These are phyloP conservation scores for Oryza rufipogon DNA, from an alignment of 176 grass and related monocot genomes.

Conservation along the genomic window DNA sequence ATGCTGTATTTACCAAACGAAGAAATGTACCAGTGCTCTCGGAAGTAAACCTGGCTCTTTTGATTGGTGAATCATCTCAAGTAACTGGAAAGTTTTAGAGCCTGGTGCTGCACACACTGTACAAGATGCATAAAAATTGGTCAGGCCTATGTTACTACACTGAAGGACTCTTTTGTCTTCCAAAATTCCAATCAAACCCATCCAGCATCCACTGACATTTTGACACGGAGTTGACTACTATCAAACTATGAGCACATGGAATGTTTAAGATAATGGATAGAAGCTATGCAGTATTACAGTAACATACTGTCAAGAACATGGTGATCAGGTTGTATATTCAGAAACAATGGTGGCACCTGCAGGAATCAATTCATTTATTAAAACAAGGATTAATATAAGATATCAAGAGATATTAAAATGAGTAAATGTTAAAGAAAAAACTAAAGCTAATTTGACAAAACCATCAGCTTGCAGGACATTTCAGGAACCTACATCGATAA, in stretches of 20 bases:
- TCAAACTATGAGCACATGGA: background rate
- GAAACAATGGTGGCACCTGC: constrained; percentile 87
- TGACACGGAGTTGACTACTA: background rate
- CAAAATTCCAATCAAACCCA: constrained; percentile 6
- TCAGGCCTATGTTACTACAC: background rate
- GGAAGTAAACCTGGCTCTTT: constrained; percentile 62
- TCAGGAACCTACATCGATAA: background rate
- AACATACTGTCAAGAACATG: constrained; percentile 91
- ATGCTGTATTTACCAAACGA: constrained; percentile 11
- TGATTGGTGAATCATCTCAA: constrained; percentile 90
- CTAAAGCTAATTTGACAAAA: background rate
- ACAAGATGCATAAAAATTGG: constrained; percentile 24
- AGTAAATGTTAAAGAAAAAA: no score
- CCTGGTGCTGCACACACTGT: constrained; percentile 97
- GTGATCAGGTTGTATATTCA: constrained; percentile 80
- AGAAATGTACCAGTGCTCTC: constrained; percentile 63
- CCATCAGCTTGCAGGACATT: background rate
- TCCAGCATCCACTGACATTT: background rate
- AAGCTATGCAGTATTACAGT: background rate
- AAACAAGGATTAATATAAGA: constrained; percentile 23
- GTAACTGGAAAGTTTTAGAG: constrained; percentile 94
- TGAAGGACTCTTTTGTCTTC: background rate
- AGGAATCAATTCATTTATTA: constrained; percentile 36
- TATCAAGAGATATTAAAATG: background rate
- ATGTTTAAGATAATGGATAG: constrained; percentile 26